Evolutionary conservation across 768 basidiomycete species (phyloP), one percentile per base, ranked within the genome.

Genomic region (Russula vinacea): DNA sequence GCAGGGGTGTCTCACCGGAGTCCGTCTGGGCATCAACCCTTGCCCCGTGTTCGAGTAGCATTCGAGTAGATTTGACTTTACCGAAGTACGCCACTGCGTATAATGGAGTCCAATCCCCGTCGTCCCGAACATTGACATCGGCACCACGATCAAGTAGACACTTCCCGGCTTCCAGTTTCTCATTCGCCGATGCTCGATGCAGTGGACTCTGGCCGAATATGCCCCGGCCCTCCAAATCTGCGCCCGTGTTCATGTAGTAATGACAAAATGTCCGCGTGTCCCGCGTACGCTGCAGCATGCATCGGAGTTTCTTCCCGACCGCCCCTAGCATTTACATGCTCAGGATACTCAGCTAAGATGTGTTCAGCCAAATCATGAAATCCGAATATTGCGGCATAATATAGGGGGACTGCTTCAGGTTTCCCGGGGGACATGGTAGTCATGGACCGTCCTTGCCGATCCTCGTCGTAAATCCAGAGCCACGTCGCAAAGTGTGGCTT

Each of bases 111-210:
- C 0, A 2, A 7, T 26, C 0, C 11, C 0, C 2, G 24, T 5
- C 13, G 17, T n/a, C 13, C 22, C 10, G 37, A 3, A 13, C 37
- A 40, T 55, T 55, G 22, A 55, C 22, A 16, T 55, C 37, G 3
- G 37, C 54, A 1, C 54, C 54, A 6, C 6, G 22, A 39, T 55
- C 14, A 2, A 55, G 54, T 22, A 55, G 39, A 4, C 5, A 22
- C 35, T 16, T n/a, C 5, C 37, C 39, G 17, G 13, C 16, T 16
- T 40, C 54, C 4, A 40, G 5, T 7, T 24, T 37, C 5, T 37
- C 54, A 6, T 1, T 2, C 2, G 6, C 0, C 1, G 54, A n/a
- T 8, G 37, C 37, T 5, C 0, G 0, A 22, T 24, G 22, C 14
- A 55, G n/a, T 16, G 54, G 37, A 2, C 37, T 55, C 8, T 7